Base-by-base conservation (phyloP, 2,329 filamentous ascomycete species). In the Cryphonectria parasitica region DNA sequence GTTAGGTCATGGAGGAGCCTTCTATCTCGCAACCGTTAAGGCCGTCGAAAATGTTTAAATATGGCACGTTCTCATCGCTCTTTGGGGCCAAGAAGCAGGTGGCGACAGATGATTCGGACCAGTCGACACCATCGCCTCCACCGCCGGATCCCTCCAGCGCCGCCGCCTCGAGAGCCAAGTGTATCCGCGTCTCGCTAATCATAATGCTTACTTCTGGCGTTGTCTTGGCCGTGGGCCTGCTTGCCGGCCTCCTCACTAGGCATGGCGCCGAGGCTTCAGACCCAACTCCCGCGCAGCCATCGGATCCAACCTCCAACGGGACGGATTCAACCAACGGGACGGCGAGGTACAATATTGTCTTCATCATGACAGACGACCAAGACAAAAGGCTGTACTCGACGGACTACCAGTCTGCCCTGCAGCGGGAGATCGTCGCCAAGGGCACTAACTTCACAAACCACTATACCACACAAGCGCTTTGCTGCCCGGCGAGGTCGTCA, bases 401-500 rank as follows among this genome's bases (percentile, higher is more conserved):
- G 7, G 71, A 73, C 22, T 74, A 73, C 15, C 71, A 72, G 73
- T 60, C 64, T 3, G 5, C 67, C 13, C 69, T 77, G 3, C 73
- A 78, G n/a, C 63, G 60, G 15, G 71, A 76, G 28, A 52, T 79
- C 3, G 67, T 73, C 13, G 72, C 66, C 11, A 75, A 77, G 66
- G 77, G 77, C 2, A 71, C 72, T 2, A 69, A 73, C 11, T 77
- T 75, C 65, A 71, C 73, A 28, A 76, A 77, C 10, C 77, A 78
- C 69, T 78, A 75, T 66, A 73, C 71, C n/a, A 78, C 75, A 1
- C 69, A 69, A 8, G 73, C 76, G 5, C 69, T 75, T 17, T 78
- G 77, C 72, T 78, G 77, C 63, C 77, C 77, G 1, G 73, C 69
- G n/a, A 71, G 77, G 15, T 75, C 74, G 7, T 69, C 74, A 1